Evolutionary conservation across 2,329 filamentous ascomycete species (phyloP), one percentile per base, ranked within the genome.

Genomic region (Aspergillus sp.): DNA sequence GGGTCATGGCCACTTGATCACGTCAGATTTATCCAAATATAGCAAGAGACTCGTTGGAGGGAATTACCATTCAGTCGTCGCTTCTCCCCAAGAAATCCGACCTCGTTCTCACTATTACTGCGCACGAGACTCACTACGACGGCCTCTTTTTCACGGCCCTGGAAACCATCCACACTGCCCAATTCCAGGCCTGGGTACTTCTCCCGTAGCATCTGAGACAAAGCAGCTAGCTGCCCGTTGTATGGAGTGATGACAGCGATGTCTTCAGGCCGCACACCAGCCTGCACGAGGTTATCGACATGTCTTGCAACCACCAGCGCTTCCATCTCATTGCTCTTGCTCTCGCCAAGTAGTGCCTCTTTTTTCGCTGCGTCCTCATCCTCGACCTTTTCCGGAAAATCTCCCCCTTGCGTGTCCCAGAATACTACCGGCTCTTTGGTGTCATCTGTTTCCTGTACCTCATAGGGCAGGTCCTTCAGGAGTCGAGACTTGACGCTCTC

Each of bases 91-190:
- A 99, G 78, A 69, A 99, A 99, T 9, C 95, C 95, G 13, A 98
- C 93, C 72, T 98, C 92, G 50, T 88, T 86, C 48, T 92, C 85
- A 5, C 85, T 64, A 71, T 99, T 99, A 75, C 93, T 97, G 64
- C 95, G 84, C 56, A 99, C 95, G n/a, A 98, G 83, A 73, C 89
- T 96, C 51, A 99, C 88, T 39, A 99, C 84, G 15, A 99, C 88
- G 2, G 91, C 95, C 74, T 99, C 95, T 75, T 99, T 99, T 75
- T 99, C 95, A 17, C 95, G 86, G 34, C 95, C 95, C 74, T 99
- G 95, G 72, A 99, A 99, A 2, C 93, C 95, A 74, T 99, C 95
- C 2, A 99, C 91, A 67, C 91, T 96, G 34, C 95, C 95, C n/a
- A 99, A 81, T 74, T 99, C 95, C 50, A 99, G 86, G 12, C 89